Percentiles rank a stretch among this genome's conserved stretches.
These are phyloP conservation scores for Williopsis jadinii DNA, from an alignment of 1,139 yeast species.

Conservation along the genomic window DNA sequence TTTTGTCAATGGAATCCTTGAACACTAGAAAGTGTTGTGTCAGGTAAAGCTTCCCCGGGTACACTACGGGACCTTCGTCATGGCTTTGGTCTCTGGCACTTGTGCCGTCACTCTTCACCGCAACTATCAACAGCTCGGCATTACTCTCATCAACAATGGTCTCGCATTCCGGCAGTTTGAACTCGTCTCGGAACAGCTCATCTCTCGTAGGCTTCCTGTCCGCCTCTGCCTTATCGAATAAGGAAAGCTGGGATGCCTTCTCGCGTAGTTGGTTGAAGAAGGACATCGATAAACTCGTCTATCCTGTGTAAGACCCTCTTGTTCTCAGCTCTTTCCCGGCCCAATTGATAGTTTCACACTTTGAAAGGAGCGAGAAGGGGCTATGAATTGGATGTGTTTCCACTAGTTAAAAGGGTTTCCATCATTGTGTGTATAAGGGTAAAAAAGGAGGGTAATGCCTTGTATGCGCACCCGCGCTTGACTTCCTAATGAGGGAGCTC, in stretches of 20 bases:
- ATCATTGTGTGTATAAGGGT: too few relatives aligned
- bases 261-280: constrained; percentile 16
- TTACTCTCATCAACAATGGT: constrained; percentile 56
- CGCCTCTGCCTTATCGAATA: constrained; percentile 31
- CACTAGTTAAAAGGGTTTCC: too few relatives aligned
- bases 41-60: constrained; percentile 57
- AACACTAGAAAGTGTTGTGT: constrained; percentile 75
- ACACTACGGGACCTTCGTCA: constrained; percentile 21
- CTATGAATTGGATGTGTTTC: too few relatives aligned
- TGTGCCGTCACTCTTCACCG: constrained; percentile 11
- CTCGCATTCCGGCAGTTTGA: constrained; percentile 67
- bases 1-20: constrained; percentile 59
- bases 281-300: constrained; percentile 8
- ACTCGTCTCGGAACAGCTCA: constrained; percentile 61
- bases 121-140: constrained; percentile 55
- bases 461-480: constrained; percentile 3
- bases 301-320: too few relatives aligned
- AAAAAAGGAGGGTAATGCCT: too few relatives aligned
- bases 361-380: too few relatives aligned
- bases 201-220: constrained; percentile 43
- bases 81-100: constrained; percentile 12
- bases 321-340: too few relatives aligned
- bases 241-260: constrained; percentile 19
- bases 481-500: constrained; percentile 11
- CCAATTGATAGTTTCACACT: too few relatives aligned